phyloP scores from a whole-genome alignment of 2,329 filamentous ascomycete species.

The Lachnellula cervina region DNA sequence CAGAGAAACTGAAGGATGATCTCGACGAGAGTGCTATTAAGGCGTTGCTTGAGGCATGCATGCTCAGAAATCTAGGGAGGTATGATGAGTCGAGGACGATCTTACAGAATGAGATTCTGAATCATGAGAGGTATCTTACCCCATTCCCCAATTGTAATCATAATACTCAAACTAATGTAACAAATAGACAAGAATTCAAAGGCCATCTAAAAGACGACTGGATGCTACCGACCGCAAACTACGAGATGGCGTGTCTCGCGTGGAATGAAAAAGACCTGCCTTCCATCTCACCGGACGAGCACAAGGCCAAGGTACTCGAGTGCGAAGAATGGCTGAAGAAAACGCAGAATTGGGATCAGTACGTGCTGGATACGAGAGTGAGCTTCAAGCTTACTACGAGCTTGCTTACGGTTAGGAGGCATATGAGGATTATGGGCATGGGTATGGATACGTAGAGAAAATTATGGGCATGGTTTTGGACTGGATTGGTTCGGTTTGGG shows the following conservation, averaged over 20 bases:
- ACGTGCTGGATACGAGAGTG: slow-evolving; percentile 68
- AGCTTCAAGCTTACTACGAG: slow-evolving; percentile 52
- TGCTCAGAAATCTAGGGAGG: slow-evolving; percentile 59
- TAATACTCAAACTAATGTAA: slow-evolving; percentile 6
- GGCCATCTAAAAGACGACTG: slow-evolving; percentile 64
- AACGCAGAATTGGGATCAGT: slow-evolving; percentile 65
- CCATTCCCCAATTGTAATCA: background rate
- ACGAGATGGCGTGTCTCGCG: slow-evolving; percentile 77
- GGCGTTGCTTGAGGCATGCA: slow-evolving; percentile 60
- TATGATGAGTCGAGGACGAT: slow-evolving; percentile 61
- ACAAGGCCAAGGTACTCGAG: slow-evolving; percentile 47
- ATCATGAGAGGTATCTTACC: slow-evolving; percentile 55
- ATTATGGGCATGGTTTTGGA: background rate
- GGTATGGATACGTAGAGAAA: background rate
- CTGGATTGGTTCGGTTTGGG: background rate
- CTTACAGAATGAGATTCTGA: slow-evolving; percentile 58
- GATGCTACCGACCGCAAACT: slow-evolving; percentile 68
- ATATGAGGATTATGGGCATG: slow-evolving; percentile 21
- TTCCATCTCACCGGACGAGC: slow-evolving; percentile 20
- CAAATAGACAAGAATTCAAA: slow-evolving; percentile 47
- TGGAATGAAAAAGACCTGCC: slow-evolving; percentile 60
- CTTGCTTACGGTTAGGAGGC: slow-evolving; percentile 24
- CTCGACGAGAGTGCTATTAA: slow-evolving; percentile 60
- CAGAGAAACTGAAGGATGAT: slow-evolving; percentile 46
- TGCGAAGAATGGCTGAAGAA: slow-evolving; percentile 62